These are phyloP conservation scores for Aureobasidium vineae DNA, from an alignment of 2,329 filamentous ascomycete genomes.

Conservation along the genomic window DNA sequence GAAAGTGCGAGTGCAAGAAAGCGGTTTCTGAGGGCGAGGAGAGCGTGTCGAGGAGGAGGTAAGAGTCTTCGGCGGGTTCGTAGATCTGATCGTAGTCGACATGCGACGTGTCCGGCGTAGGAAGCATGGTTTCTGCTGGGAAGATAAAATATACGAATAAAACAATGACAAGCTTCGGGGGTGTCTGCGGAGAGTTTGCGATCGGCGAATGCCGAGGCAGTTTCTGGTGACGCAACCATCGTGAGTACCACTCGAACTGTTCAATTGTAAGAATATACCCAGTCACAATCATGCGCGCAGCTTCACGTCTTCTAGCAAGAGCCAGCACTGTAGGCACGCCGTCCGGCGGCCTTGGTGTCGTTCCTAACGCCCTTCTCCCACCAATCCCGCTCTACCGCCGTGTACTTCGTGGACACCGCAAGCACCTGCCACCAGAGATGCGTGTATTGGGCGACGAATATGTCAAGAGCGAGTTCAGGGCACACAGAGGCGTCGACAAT, in stretches of 20 bases:
- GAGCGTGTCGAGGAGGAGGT: slow-evolving; percentile 86
- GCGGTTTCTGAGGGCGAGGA: slow-evolving; percentile 65
- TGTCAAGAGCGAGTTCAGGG: slow-evolving; percentile 86
- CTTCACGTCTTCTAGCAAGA: slow-evolving; percentile 36
- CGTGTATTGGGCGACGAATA: slow-evolving; percentile 88
- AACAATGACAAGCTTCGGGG: neutral
- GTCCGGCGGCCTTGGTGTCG: slow-evolving; percentile 42
- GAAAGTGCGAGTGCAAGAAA: slow-evolving; percentile 68
- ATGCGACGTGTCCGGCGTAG: slow-evolving; percentile 90
- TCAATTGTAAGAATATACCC: neutral
- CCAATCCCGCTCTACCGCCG: slow-evolving; percentile 88
- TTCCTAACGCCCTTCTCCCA: slow-evolving; percentile 70
- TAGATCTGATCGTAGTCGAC: slow-evolving; percentile 87
- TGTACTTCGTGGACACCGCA: slow-evolving; percentile 80
- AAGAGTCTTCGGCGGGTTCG: slow-evolving; percentile 95
- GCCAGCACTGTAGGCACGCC: slow-evolving; percentile 38
- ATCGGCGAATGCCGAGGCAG: slow-evolving; percentile 10
- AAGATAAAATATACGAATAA: too few relatives aligned
- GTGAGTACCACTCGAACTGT: neutral
- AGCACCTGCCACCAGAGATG: slow-evolving; percentile 68
- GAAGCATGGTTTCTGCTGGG: slow-evolving; percentile 64
- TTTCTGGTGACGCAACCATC: slow-evolving; percentile 20
- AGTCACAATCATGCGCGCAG: slow-evolving; percentile 30
- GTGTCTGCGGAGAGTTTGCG: slow-evolving; percentile 14
- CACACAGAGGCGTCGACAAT: slow-evolving; percentile 81